These are phyloP conservation scores for Yamadazyma conglobata DNA, from an alignment of 1,139 yeast species.

Conservation along the genomic window DNA sequence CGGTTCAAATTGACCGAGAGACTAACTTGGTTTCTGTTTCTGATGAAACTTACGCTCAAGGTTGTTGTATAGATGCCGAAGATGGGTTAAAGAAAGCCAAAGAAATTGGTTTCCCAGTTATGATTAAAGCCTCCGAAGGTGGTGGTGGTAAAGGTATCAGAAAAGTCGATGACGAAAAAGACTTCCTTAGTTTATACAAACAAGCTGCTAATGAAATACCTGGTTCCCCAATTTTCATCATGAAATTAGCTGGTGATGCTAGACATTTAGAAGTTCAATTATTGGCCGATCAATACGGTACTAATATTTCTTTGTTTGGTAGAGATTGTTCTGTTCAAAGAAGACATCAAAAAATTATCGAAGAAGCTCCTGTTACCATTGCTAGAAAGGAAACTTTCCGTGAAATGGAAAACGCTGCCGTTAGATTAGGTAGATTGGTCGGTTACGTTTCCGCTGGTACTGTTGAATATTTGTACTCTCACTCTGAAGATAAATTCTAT, in stretches of 20 bases:
- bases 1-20: constrained; percentile 62
- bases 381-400: constrained; percentile 84
- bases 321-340: constrained; percentile 98
- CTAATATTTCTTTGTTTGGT: constrained; percentile 88
- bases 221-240: constrained; percentile 91
- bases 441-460: constrained; percentile 99
- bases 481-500: constrained; percentile 90
- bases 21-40: constrained; percentile 86
- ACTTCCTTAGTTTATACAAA: constrained; percentile 65
- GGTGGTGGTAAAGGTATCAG: constrained; percentile 99
- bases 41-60: constrained; percentile 76
- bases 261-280: constrained; percentile 95
- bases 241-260: constrained; percentile 93
- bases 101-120: constrained; percentile 89
- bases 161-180: constrained; percentile 77
- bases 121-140: constrained; percentile 97
- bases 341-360: constrained; percentile 94
- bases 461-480: constrained; percentile 92
- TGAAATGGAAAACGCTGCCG: constrained; percentile 95
- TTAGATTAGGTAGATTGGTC: constrained; percentile 89
- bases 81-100: constrained; percentile 85
- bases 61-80: constrained; percentile 82
- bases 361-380: constrained; percentile 94
- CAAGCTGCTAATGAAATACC: constrained; percentile 96
- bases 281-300: constrained; percentile 93